Percentiles rank a stretch among this genome's conserved stretches.
phyloP scores from a whole-genome alignment of 192 early-diverging fungal species.

The Mortierella antarctica region DNA sequence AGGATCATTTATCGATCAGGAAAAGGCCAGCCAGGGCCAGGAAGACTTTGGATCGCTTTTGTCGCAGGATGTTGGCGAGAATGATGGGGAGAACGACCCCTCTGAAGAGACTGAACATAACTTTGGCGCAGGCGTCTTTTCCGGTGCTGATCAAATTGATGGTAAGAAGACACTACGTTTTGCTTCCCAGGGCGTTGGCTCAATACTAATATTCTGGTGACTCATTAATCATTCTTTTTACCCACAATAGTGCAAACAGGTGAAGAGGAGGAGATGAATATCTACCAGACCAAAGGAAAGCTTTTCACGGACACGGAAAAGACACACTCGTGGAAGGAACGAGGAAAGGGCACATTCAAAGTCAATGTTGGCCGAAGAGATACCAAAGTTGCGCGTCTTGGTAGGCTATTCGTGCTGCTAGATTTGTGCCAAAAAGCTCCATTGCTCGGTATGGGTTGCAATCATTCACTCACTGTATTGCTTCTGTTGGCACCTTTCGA shows the following conservation, averaged over 20 bases:
- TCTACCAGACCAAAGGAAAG: slow-evolving; percentile 47
- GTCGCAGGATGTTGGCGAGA: slow-evolving; percentile 26
- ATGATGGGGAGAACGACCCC: slow-evolving; percentile 20
- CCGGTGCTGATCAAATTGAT: slow-evolving; percentile 43
- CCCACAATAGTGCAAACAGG: slow-evolving; percentile 30
- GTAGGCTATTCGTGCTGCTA: slow-evolving; percentile 17
- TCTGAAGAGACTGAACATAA: slow-evolving; percentile 13
- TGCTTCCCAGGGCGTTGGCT: not conserved
- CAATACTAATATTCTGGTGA: not conserved
- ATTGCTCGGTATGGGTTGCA: not conserved
- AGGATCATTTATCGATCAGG: slow-evolving; percentile 28
- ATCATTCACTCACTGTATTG: not conserved
- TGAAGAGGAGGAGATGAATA: slow-evolving; percentile 40
- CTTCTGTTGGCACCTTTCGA: not conserved
- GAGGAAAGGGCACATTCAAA: slow-evolving; percentile 49
- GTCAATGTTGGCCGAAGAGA: slow-evolving; percentile 34
- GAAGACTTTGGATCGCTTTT: slow-evolving; percentile 41
- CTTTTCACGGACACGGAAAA: slow-evolving; percentile 39
- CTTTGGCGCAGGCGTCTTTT: slow-evolving; percentile 36
- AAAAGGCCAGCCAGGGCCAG: slow-evolving; percentile 9
- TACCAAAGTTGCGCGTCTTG: slow-evolving; percentile 34
- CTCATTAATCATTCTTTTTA: not conserved
- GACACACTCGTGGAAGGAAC: slow-evolving; percentile 39
- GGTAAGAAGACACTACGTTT: slow-evolving; percentile 4
- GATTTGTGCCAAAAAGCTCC: not conserved